Evolutionary conservation across 345 rosid genomes (phyloP).

Genomic region (Geranium rotundifolium): DNA sequence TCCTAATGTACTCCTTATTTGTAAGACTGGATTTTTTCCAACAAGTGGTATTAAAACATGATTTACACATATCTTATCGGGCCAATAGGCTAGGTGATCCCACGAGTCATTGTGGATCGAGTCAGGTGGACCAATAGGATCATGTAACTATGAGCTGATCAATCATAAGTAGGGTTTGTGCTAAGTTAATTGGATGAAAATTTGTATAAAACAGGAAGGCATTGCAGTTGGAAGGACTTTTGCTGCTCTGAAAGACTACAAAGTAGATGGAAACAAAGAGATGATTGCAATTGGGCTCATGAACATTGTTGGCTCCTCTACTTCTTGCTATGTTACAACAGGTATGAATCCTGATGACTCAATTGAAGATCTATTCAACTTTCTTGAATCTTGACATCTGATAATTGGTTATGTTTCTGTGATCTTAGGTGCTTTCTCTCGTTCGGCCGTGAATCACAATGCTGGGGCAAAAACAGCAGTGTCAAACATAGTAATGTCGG

Average conservation of each 20-base stretch:
- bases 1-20: too few species aligned
- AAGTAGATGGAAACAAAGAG: conserved; percentile 96
- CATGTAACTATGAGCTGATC: too few species aligned
- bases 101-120: too few species aligned
- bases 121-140: too few species aligned
- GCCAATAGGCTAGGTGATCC: too few species aligned
- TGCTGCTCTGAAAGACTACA: conserved; percentile 75
- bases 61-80: too few species aligned
- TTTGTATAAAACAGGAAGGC: conserved; percentile 81
- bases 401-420: too few species aligned
- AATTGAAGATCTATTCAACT: too few species aligned
- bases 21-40: too few species aligned
- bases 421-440: conserved; percentile 68
- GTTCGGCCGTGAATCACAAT: conserved; percentile 89
- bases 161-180: background rate
- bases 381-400: background rate
- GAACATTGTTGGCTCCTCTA: conserved; percentile 89
- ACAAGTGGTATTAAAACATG: too few species aligned
- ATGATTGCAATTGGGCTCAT: conserved; percentile 93
- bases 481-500: conserved; percentile 83
- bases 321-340: conserved; percentile 87
- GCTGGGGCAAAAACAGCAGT: conserved; percentile 94
- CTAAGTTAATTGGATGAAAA: background rate
- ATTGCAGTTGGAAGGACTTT: conserved; percentile 97
- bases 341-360: too few species aligned